phyloP scores from a whole-genome alignment of 352 stramenopile species.

The Globisporangium spinosum region DNA sequence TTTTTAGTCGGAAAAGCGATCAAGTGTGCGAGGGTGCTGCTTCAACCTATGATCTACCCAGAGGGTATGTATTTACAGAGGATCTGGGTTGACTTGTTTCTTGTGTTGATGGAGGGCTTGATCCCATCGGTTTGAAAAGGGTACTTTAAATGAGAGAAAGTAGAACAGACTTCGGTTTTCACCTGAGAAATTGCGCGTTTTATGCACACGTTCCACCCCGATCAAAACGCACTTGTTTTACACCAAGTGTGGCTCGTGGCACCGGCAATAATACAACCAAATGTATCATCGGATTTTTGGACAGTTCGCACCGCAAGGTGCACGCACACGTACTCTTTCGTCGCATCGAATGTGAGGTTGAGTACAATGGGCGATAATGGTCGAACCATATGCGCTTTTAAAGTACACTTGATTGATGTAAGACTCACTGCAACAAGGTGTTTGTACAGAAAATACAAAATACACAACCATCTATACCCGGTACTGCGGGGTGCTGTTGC shows the following conservation, averaged over 20 bases:
- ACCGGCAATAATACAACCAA: not conserved
- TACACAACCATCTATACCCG: no score
- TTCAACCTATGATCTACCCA: not conserved
- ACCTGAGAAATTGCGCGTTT: not conserved
- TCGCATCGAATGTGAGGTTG: no score
- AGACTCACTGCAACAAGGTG: no score
- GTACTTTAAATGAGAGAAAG: not conserved
- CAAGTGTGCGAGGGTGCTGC: constrained; percentile 3
- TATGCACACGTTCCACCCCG: constrained; percentile 11
- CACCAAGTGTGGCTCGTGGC: not conserved
- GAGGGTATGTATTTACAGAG: not conserved
- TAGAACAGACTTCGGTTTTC: no score
- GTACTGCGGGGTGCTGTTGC: no score
- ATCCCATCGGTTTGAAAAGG: not conserved
- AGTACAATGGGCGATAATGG: no score
- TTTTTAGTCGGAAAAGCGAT: not conserved
- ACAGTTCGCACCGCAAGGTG: no score
- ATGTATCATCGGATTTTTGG: not conserved
- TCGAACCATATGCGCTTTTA: no score
- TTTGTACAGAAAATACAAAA: no score
- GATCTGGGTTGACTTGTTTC: not conserved
- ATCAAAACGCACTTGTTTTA: not conserved
- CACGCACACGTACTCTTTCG: no score
- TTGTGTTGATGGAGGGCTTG: not conserved
- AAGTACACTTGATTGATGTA: no score